Percentiles rank a stretch among this genome's conserved stretches.
phyloP scores from a whole-genome alignment of 352 stramenopile genomes.

The Phytopythium sindhum region DNA sequence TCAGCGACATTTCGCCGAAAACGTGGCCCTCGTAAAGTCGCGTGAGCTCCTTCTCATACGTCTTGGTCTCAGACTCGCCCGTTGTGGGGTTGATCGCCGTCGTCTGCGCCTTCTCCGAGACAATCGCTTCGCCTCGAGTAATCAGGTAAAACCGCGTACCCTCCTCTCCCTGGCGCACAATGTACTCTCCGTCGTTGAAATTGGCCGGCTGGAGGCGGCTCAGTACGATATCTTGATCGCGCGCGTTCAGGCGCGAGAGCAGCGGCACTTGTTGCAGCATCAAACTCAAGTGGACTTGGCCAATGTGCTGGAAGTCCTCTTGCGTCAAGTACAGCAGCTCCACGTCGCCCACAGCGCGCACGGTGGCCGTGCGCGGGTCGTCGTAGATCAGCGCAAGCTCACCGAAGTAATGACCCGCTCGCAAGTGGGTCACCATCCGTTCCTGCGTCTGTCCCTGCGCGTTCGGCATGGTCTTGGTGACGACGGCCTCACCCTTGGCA shows the following conservation, averaged over 20 bases:
- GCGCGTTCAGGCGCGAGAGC: constrained; percentile 59
- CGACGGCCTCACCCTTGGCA: constrained; percentile 80
- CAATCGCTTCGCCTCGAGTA: constrained; percentile 78
- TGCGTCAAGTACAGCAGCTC: constrained; percentile 84
- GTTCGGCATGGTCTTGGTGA: constrained; percentile 65
- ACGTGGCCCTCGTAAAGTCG: constrained; percentile 86
- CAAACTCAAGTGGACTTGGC: constrained; percentile 81
- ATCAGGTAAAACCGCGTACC: constrained; percentile 90
- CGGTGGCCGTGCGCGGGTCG: constrained; percentile 82
- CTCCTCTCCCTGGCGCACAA: constrained; percentile 87
- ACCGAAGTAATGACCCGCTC: constrained; percentile 92
- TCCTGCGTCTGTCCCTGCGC: constrained; percentile 49
- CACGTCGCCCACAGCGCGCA: constrained; percentile 72
- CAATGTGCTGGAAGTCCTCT: constrained; percentile 86
- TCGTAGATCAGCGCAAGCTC: constrained; percentile 91
- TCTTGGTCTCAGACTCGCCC: constrained; percentile 25
- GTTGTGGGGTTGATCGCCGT: constrained; percentile 10
- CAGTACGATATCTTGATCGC: constrained; percentile 80
- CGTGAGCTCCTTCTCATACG: constrained; percentile 76
- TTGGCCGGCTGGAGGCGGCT: constrained; percentile 78
- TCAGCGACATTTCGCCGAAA: constrained; percentile 87
- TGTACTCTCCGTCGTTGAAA: constrained; percentile 85
- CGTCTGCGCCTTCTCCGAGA: constrained; percentile 59
- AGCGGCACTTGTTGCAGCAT: constrained; percentile 87
- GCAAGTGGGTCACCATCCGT: constrained; percentile 85